Evolutionary conservation across 768 basidiomycete genomes (phyloP), one percentile per base, ranked within the genome.

Genomic region (Termitomyces sp.): DNA sequence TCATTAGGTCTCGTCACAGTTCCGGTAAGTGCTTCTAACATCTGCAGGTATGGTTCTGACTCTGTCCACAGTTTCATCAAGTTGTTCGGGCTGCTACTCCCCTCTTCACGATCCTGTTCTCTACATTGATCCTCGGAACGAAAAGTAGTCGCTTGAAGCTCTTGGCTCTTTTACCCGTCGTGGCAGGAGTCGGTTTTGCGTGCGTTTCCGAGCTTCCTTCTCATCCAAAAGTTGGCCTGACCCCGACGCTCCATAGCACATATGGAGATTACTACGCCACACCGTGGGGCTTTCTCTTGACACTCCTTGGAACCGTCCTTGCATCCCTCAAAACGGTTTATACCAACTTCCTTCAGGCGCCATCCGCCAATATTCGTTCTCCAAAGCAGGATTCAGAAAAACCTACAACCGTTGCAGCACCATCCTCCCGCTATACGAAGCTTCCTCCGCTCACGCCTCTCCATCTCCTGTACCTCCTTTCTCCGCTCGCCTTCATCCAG

Each of bases 191-290:
- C 13, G 93, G 87, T 5, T 85, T 99, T 55, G 94, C 97, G 89
- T 96, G 74, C 64, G 86, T 81, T 50, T 20, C 28, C 12, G 12
- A 18, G 24, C 28, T 57, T 36, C 28, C 18, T 16, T 48, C 1
- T 3, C 7, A 9, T 46, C 15, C 7, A 18, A 11, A 18, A 18
- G 18, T 51, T 28, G 16, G 24, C 4, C 52, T 57, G 39, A 62
- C 40, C 1, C 24, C 42, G 9, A 42, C 7, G 3, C 16, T 40
- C 20, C 36, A 45, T 67, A 95, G 93, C 13, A 97, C 95, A 7
- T 96, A 94, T 60, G 97, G 96, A 57, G 96, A 98, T 70, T 98
- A 97, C 75, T 90, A 93, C 68, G 97, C 90, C 74, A 97, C 94
- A 1, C 73, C 79, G 2, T 85, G 85, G 73, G 97, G 97, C 5